Evolutionary conservation across 2,329 filamentous ascomycete genomes (phyloP).

Genomic region (Fusarium sp.): DNA sequence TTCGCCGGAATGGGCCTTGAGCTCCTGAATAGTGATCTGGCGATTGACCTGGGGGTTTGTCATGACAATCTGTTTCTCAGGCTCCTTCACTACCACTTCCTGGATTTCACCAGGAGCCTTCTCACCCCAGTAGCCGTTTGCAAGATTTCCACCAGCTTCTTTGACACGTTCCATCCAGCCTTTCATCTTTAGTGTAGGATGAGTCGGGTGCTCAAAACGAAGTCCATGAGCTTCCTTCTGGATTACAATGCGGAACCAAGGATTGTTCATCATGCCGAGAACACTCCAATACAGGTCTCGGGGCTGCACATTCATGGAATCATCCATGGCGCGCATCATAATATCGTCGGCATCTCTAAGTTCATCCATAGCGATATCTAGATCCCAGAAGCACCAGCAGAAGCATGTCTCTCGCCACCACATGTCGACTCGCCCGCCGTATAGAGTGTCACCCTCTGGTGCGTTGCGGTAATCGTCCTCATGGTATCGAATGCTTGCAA

Average conservation of each 20-base stretch:
- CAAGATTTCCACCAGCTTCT: conserved; percentile 81
- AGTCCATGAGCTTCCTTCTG: conserved; percentile 72
- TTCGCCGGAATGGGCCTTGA: conserved; percentile 75
- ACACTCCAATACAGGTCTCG: conserved; percentile 97
- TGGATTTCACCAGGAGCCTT: conserved; percentile 67
- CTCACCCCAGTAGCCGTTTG: conserved; percentile 89
- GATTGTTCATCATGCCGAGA: conserved; percentile 98
- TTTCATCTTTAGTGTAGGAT: conserved; percentile 79
- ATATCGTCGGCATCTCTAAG: conserved; percentile 77
- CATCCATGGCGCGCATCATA: conserved; percentile 89
- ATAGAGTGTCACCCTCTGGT: conserved; percentile 73
- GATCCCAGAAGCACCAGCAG: conserved; percentile 93
- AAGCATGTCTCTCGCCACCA: conserved; percentile 85
- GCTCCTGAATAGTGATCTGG: conserved; percentile 76
- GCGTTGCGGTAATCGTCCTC: conserved; percentile 83
- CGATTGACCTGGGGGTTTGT: conserved; percentile 75
- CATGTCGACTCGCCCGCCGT: conserved; percentile 83
- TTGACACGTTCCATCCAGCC: conserved; percentile 97
- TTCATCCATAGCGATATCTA: conserved; percentile 74
- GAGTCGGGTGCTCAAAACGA: conserved; percentile 89
- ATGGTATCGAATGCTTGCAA: conserved; percentile 83
- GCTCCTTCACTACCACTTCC: conserved; percentile 60
- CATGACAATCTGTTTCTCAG: conserved; percentile 79
- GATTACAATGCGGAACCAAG: conserved; percentile 88
- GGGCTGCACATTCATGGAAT: conserved; percentile 86